These are phyloP conservation scores for Raphidocelis subcapitata DNA, from an alignment of 139 green algal genomes.

Conservation along the genomic window DNA sequence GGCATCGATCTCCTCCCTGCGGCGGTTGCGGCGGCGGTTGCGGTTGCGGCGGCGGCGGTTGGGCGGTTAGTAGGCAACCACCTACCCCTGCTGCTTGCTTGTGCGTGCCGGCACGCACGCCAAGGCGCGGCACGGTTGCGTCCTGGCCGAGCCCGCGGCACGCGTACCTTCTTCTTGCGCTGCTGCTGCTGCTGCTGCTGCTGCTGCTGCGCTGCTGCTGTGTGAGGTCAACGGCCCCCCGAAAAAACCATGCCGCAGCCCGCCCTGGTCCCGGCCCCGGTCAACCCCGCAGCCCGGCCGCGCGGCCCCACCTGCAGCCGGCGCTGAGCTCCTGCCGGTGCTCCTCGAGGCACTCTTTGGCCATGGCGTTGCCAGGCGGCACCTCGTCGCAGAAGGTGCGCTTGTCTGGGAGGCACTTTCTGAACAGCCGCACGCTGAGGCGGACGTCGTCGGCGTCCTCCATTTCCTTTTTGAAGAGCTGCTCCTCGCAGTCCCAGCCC, in stretches of 20 bases:
- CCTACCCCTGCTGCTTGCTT: slow-evolving; percentile 18
- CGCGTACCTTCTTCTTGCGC: too few species aligned
- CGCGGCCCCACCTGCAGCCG: slow-evolving; percentile 25
- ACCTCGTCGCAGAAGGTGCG: slow-evolving; percentile 68
- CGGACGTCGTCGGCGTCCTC: slow-evolving; percentile 83
- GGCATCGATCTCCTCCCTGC: slow-evolving; percentile 51
- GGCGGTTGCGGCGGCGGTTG: slow-evolving; percentile 29
- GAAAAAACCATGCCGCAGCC: too few species aligned
- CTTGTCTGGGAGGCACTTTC: slow-evolving; percentile 67
- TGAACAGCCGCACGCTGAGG: slow-evolving; percentile 61
- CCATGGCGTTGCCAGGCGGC: slow-evolving; percentile 45
- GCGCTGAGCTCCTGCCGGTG: slow-evolving; percentile 36
- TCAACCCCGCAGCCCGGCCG: neutral
- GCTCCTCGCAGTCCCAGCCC: slow-evolving; percentile 68
- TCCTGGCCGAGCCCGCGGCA: too few species aligned
- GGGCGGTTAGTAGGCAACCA: neutral
- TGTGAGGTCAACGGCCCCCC: too few species aligned
- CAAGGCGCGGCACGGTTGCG: too few species aligned
- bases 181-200: too few species aligned
- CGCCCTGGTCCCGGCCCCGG: too few species aligned
- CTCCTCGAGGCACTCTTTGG: slow-evolving; percentile 79
- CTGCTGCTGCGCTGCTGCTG: too few species aligned
- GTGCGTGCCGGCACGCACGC: too few species aligned
- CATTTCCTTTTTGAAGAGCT: slow-evolving; percentile 82
- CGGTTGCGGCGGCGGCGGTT: slow-evolving; percentile 43